Percentiles rank a stretch among this genome's conserved stretches.
Evolutionary conservation across 495 filamentous ascomycete genomes (phyloP).

Genomic region (Cryomyces antarcticus): DNA sequence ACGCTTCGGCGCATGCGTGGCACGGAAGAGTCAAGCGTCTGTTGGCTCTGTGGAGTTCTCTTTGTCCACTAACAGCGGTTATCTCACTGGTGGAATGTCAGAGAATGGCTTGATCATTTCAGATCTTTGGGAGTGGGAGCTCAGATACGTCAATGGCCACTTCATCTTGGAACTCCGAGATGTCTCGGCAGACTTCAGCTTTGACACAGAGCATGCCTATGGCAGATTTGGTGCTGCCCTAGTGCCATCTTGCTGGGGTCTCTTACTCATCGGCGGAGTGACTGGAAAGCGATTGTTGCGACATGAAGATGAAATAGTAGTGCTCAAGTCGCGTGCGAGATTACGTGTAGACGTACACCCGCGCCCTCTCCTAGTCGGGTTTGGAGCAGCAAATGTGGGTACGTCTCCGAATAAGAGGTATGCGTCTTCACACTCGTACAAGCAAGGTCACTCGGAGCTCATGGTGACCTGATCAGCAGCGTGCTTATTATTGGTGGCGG

Average conservation of each 20-base stretch:
- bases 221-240: conserved; percentile 24
- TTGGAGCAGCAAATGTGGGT: conserved; percentile 23
- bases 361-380: conserved; percentile 47
- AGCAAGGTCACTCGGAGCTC: too few relatives aligned
- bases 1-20: conserved; percentile 40
- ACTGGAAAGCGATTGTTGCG: conserved; percentile 5
- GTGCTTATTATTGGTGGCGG: conserved; percentile 55
- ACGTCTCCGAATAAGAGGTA: too few relatives aligned
- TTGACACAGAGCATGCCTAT: background rate
- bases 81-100: conserved; percentile 48
- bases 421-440: too few relatives aligned
- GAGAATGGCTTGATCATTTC: conserved; percentile 34
- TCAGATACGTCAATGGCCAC: background rate
- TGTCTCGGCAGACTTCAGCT: conserved; percentile 1
- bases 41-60: conserved; percentile 9
- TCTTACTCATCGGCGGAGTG: conserved; percentile 33
- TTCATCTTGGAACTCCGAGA: conserved; percentile 3
- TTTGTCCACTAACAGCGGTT: conserved; percentile 19
- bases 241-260: conserved; percentile 20
- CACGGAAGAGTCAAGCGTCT: background rate
- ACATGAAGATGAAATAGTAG: conserved; percentile 11
- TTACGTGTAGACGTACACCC: background rate
- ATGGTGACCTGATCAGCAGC: background rate
- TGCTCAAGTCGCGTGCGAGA: conserved; percentile 6
- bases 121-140: conserved; percentile 36